phyloP scores from a whole-genome alignment of 352 stramenopile genomes.

The Pythium chondricola region DNA sequence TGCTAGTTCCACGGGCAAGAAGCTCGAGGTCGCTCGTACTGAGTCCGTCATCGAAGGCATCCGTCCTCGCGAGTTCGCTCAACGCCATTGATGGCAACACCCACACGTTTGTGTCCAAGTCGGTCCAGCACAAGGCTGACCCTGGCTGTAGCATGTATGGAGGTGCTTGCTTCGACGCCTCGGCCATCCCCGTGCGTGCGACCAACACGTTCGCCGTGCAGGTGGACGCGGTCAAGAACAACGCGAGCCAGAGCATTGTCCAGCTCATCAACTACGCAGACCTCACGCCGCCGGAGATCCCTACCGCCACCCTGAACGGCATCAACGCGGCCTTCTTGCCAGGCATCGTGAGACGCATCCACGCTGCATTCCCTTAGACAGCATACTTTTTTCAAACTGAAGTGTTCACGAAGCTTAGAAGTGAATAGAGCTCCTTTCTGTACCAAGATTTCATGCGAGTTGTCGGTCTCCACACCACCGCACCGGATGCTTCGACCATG shows the following conservation, averaged over 20 bases:
- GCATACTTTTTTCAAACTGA: neutral
- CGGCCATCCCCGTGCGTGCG: constrained; percentile 8
- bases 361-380: constrained; percentile 10
- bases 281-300: constrained; percentile 6
- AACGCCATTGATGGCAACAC: neutral
- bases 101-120: constrained; percentile 1
- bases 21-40: neutral
- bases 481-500: no score
- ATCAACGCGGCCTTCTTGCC: constrained; percentile 10
- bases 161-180: constrained; percentile 8
- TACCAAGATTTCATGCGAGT: no score
- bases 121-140: constrained; percentile 11
- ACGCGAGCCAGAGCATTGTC: constrained; percentile 16
- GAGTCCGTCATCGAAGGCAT: neutral
- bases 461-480: no score
- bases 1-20: neutral
- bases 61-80: neutral
- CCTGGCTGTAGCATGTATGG: constrained; percentile 21
- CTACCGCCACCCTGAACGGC: neutral
- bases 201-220: constrained; percentile 19
- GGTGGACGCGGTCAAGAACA: constrained; percentile 7
- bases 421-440: no score
- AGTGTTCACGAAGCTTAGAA: neutral
- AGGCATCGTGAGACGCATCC: constrained; percentile 10
- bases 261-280: constrained; percentile 25